These are phyloP conservation scores for Inonotus obliquus DNA, from an alignment of 1,284 basidiomycete genomes.

Conservation along the genomic window DNA sequence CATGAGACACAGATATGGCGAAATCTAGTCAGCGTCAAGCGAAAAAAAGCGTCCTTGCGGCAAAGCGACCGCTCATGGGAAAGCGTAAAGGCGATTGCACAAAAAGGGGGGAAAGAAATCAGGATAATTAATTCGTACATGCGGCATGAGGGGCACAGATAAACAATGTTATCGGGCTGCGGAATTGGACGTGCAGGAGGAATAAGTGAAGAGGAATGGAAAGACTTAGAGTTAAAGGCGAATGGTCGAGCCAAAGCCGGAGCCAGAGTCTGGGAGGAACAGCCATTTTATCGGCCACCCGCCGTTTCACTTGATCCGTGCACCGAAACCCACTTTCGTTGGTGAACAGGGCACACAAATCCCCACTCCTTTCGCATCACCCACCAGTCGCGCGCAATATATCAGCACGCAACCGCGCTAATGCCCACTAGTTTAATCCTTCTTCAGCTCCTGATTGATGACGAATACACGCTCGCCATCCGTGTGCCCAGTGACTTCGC, in stretches of 20 bases:
- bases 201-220: background rate
- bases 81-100: background rate
- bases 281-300: background rate
- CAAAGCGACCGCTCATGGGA: no score
- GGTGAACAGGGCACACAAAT: background rate
- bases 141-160: background rate
- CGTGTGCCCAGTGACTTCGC: constrained; percentile 52
- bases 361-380: background rate
- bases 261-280: background rate
- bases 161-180: background rate
- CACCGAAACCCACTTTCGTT: background rate
- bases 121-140: background rate
- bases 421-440: constrained; percentile 38
- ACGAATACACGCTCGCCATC: constrained; percentile 73
- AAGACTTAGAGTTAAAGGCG: background rate
- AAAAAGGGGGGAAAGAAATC: background rate
- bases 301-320: background rate
- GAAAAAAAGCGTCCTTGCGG: background rate
- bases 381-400: background rate
- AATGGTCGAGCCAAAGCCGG: background rate
- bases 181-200: background rate
- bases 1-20: background rate
- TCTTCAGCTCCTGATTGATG: constrained; percentile 70
- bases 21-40: background rate
- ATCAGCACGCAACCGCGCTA: background rate